Conservation (phyloP, 2,329 filamentous ascomycete genomes). For the Calonectria pauciramosa region DNA sequence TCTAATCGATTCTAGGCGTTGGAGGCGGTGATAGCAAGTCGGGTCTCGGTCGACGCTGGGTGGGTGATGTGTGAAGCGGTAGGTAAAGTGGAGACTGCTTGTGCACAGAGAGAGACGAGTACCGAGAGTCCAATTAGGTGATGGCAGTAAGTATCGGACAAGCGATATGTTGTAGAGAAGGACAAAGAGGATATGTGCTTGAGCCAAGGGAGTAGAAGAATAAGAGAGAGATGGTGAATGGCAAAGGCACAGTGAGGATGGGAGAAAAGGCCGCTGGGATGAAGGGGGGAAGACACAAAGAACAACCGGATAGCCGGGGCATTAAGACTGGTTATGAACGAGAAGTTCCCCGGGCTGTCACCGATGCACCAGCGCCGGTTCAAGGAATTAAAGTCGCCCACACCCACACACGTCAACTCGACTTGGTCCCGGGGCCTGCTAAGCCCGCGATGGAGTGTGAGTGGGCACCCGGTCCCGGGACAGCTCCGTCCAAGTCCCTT, state of each 20-base stretch:
- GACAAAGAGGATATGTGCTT: neutral
- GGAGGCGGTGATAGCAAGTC: constrained; percentile 2
- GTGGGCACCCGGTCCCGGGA: neutral
- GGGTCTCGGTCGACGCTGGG: neutral
- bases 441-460: constrained; percentile 14
- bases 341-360: constrained; percentile 8
- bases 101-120: neutral
- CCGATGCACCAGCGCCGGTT: constrained; percentile 3
- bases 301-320: constrained; percentile 2
- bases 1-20: neutral
- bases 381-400: constrained; percentile 18
- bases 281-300: neutral
- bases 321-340: constrained; percentile 6
- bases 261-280: neutral
- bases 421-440: constrained; percentile 9
- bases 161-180: neutral
- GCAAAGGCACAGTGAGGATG: neutral
- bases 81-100: neutral
- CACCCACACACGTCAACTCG: constrained; percentile 16
- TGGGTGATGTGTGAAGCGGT: neutral
- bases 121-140: neutral
- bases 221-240: neutral
- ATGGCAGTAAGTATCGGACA: neutral
- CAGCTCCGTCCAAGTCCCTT: constrained; percentile 4
- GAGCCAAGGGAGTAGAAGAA: neutral